A percentile compares a stretch with the other conserved stretches of the same genome.
These are phyloP conservation scores for Lablab purpureus DNA, from an alignment of 306 rosid species.

Conservation along the genomic window DNA sequence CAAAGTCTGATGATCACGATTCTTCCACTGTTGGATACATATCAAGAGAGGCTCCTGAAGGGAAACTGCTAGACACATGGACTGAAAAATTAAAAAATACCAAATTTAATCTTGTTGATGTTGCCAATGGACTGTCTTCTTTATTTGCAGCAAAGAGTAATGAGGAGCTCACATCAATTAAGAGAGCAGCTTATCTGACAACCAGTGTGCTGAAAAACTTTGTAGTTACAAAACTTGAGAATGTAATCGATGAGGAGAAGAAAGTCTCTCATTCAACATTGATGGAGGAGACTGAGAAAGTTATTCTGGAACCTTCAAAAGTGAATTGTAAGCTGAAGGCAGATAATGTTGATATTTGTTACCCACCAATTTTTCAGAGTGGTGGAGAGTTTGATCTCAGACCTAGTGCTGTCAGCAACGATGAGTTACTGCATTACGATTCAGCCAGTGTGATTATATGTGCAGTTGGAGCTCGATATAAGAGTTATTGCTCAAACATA, in stretches of 20 bases:
- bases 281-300: slow-evolving; percentile 96
- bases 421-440: slow-evolving; percentile 81
- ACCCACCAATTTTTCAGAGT: slow-evolving; percentile 95
- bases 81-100: slow-evolving; percentile 71
- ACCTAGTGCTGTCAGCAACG: slow-evolving; percentile 98
- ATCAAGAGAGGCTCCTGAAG: slow-evolving; percentile 88
- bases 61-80: slow-evolving; percentile 82
- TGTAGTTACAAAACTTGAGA: slow-evolving; percentile 89
- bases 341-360: slow-evolving; percentile 91
- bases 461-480: slow-evolving; percentile 90
- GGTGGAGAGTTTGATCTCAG: slow-evolving; percentile 94
- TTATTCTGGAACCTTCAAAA: slow-evolving; percentile 79
- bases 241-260: slow-evolving; percentile 92
- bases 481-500: slow-evolving; percentile 90
- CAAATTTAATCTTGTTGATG: slow-evolving; percentile 62
- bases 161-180: slow-evolving; percentile 75
- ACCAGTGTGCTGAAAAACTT: slow-evolving; percentile 78
- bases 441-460: slow-evolving; percentile 89
- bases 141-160: slow-evolving; percentile 74
- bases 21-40: slow-evolving; percentile 71
- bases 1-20: slow-evolving; percentile 68
- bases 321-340: slow-evolving; percentile 78
- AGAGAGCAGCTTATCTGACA: slow-evolving; percentile 86
- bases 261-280: slow-evolving; percentile 78
- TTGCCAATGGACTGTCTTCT: slow-evolving; percentile 79